A percentile compares a stretch with the other conserved stretches of the same genome.
These are phyloP conservation scores for Skeletonema menzelii DNA, from an alignment of 108 stramenopile genomes.

Conservation along the genomic window DNA sequence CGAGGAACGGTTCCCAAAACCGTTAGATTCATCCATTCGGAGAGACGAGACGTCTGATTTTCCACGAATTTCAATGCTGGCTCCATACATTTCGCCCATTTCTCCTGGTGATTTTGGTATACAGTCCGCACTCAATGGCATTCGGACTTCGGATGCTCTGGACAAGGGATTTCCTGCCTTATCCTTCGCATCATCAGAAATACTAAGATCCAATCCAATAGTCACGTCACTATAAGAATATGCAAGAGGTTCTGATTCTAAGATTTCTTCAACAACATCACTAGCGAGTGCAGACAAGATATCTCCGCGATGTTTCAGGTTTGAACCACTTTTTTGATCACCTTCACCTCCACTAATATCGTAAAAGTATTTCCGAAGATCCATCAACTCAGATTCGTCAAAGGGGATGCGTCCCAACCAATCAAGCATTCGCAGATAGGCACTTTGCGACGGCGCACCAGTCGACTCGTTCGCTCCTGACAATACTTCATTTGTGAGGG, in stretches of 20 bases:
- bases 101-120: slow-evolving; percentile 21
- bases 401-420: slow-evolving; percentile 88
- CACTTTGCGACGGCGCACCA: slow-evolving; percentile 79
- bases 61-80: slow-evolving; percentile 23
- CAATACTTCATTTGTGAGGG: slow-evolving; percentile 60
- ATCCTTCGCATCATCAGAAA: slow-evolving; percentile 24
- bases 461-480: slow-evolving; percentile 63
- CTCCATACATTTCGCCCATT: slow-evolving; percentile 15
- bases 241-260: slow-evolving; percentile 60
- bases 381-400: slow-evolving; percentile 84
- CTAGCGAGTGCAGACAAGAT: slow-evolving; percentile 82
- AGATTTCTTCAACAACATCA: slow-evolving; percentile 78
- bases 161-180: not conserved
- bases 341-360: slow-evolving; percentile 67
- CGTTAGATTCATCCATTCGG: not conserved
- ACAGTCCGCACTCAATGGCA: slow-evolving; percentile 13
- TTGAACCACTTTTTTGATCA: slow-evolving; percentile 71
- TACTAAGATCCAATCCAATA: slow-evolving; percentile 64
- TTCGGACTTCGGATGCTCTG: not conserved
- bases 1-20: not conserved
- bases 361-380: slow-evolving; percentile 84
- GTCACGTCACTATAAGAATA: slow-evolving; percentile 43
- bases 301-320: slow-evolving; percentile 82
- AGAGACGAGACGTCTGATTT: slow-evolving; percentile 1
- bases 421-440: slow-evolving; percentile 82